These are phyloP conservation scores for Clonostachys rosea DNA, from an alignment of 2,329 filamentous ascomycete genomes.

Conservation along the genomic window DNA sequence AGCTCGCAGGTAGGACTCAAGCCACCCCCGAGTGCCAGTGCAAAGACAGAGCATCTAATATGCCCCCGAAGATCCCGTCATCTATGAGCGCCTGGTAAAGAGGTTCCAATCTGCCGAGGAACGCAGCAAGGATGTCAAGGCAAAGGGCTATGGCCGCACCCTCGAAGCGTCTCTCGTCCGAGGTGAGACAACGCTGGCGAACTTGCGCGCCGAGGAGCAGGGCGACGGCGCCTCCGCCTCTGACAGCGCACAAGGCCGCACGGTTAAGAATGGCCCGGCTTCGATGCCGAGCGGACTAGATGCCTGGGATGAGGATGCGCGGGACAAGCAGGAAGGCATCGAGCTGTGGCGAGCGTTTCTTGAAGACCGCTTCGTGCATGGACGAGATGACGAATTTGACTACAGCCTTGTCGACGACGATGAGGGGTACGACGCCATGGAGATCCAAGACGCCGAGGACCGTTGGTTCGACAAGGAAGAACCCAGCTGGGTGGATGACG, in stretches of 20 bases:
- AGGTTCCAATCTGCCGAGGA: constrained; percentile 71
- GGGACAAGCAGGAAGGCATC: constrained; percentile 57
- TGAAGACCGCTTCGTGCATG: constrained; percentile 68
- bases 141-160: constrained; percentile 73
- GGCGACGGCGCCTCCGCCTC: constrained; percentile 40
- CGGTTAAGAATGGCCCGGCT: not conserved
- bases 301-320: constrained; percentile 19
- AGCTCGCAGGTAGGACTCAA: constrained; percentile 41
- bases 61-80: constrained; percentile 58
- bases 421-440: constrained; percentile 64
- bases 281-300: not conserved
- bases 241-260: not conserved
- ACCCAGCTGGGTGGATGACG: constrained; percentile 55
- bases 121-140: constrained; percentile 66
- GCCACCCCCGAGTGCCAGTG: not conserved
- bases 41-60: not conserved
- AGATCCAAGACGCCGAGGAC: constrained; percentile 61
- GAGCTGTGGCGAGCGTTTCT: constrained; percentile 70
- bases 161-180: constrained; percentile 74
- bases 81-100: constrained; percentile 78
- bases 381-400: constrained; percentile 74
- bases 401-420: constrained; percentile 67
- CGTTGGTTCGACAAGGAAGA: constrained; percentile 78
- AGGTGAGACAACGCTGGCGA: constrained; percentile 70
- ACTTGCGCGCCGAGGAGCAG: constrained; percentile 20